Conservation (phyloP, 768 basidiomycete species). For the Brasilioporus rufonigricans region DNA sequence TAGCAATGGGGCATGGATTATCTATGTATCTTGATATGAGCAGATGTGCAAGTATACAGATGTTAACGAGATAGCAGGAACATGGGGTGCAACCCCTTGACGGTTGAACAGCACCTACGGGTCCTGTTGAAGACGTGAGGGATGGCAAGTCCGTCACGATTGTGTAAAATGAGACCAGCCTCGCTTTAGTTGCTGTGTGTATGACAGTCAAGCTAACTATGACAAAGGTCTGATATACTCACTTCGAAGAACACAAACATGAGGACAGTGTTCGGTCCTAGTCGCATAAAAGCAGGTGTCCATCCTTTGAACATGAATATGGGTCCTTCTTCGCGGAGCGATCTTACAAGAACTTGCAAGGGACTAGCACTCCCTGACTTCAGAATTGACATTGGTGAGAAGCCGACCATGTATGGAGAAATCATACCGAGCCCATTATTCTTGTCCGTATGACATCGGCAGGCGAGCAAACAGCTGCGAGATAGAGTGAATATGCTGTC, state of each 20-base stretch:
- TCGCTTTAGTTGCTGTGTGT: conserved; percentile 65
- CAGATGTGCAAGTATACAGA: conserved; percentile 2
- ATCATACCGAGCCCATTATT: conserved; percentile 70
- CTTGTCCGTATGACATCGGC: conserved; percentile 75
- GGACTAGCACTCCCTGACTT: conserved; percentile 53
- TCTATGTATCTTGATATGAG: conserved; percentile 8
- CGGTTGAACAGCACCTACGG: not conserved
- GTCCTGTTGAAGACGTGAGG: not conserved
- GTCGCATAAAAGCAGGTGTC: conserved; percentile 83
- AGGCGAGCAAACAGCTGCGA: conserved; percentile 71
- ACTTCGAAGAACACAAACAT: conserved; percentile 88
- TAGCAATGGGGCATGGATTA: not conserved
- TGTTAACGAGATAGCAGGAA: not conserved
- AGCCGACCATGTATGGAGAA: not conserved
- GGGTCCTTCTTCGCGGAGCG: conserved; percentile 70
- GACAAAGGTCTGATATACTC: conserved; percentile 8
- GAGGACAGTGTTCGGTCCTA: conserved; percentile 81
- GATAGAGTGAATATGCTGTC: conserved; percentile 2
- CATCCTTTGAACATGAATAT: conserved; percentile 85
- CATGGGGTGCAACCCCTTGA: not conserved
- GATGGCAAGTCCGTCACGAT: not conserved
- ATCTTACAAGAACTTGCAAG: conserved; percentile 51
- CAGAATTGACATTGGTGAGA: conserved; percentile 3
- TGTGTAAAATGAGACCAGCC: conserved; percentile 41
- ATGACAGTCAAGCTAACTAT: conserved; percentile 5